A percentile compares a stretch with the other conserved stretches of the same genome.
These are phyloP conservation scores for Meyerozyma elateridarum DNA, from an alignment of 1,139 yeast species.

Conservation along the genomic window DNA sequence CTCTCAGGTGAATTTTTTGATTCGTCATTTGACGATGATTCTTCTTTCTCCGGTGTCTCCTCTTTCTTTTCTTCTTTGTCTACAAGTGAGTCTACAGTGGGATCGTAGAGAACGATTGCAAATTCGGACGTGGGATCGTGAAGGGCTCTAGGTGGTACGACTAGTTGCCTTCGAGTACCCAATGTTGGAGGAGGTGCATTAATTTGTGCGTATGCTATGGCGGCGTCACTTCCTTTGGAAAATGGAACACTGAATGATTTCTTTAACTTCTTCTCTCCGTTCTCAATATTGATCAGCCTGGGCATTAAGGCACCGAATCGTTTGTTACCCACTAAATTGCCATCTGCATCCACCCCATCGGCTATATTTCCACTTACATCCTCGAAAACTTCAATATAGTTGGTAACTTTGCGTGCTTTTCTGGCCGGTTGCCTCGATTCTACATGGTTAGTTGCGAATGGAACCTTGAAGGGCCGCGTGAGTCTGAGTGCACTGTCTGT, in stretches of 20 bases:
- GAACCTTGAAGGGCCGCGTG: conserved; percentile 39
- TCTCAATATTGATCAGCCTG: conserved; percentile 27
- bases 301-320: conserved; percentile 50
- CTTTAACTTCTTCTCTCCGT: conserved; percentile 30
- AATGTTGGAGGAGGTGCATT: conserved; percentile 66
- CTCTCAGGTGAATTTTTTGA: conserved; percentile 16
- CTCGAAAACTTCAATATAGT: conserved; percentile 25
- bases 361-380: conserved; percentile 14
- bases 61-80: conserved; percentile 34
- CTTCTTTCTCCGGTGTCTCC: conserved; percentile 16
- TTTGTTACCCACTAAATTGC: conserved; percentile 23
- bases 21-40: conserved; percentile 12
- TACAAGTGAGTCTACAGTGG: conserved; percentile 69
- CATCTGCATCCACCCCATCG: conserved; percentile 24
- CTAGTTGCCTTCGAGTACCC: conserved; percentile 70
- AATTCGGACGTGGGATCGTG: conserved; percentile 93
- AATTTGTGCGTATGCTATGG: conserved; percentile 16
- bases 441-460: conserved; percentile 24
- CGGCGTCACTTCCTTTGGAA: conserved; percentile 27
- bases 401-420: conserved; percentile 25
- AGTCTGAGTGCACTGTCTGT: conserved; percentile 32
- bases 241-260: conserved; percentile 51
- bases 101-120: conserved; percentile 93
- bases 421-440: conserved; percentile 16
- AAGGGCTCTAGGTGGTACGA: conserved; percentile 78